Base-by-base conservation (phyloP, 805 yeast species). In the Metschnikowia gruessii region DNA sequence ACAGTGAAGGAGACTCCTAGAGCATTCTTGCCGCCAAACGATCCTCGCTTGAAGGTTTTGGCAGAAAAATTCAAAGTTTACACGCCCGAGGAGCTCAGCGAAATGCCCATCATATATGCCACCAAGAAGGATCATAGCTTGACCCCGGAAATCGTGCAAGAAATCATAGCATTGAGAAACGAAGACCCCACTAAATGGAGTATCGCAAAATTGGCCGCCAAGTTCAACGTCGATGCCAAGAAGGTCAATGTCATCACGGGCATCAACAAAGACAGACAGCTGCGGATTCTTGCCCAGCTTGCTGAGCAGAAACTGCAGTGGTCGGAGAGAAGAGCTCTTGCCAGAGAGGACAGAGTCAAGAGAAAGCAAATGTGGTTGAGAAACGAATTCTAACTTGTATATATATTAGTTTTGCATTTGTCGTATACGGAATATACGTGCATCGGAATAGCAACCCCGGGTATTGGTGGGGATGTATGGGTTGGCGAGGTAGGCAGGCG, bases 321-420 rank as follows among this genome's bases (percentile, higher is more conserved):
- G 87, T 62, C 72, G 45, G 72, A 66, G 40, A 64, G 67, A 43
- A 76, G 77, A 55, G 56, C 57, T 13, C 58, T 68, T 19, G 82
- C 86, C 9, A 72, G 84, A 54, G 61, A 62, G 15, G 88, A 84
- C 54, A 72, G 84, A 56, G 61, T 65, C 51, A 81, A 81, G 64
- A 74, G 92, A 64, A 77, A 74, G 49, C 65, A 74, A 51, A 59
- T 74, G 57, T 84, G 92, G 92, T 77, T 83, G 53, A 72, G 84
- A 49, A 82, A 75, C 51, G 81, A 78, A 48, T 76, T 53, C 48
- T 70, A 61, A 37, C 47, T 36, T 40, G 53, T 47, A 49, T 34
- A 49, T 34, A 47, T 52, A 49, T 36, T 43, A 36, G 39, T 44
- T 18, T 42, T 37, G 42, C 41, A 37, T 43, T 21, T 28, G 35